Percentiles rank a stretch among this genome's conserved stretches.
Evolutionary conservation across 179 eudicot genomes (phyloP).

Genomic region (Corrigiola litoralis): DNA sequence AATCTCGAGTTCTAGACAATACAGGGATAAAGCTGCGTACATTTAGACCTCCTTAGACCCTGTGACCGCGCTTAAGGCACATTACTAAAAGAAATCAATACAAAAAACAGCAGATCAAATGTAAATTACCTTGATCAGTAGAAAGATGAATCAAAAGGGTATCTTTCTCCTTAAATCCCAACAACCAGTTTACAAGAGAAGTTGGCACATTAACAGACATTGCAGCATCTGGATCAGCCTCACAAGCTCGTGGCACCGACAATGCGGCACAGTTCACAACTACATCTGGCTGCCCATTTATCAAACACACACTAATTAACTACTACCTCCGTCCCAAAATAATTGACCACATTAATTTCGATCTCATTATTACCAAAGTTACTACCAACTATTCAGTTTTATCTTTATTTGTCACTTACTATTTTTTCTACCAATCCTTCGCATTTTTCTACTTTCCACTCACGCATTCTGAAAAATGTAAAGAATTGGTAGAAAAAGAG

Average conservation of each 20-base stretch:
- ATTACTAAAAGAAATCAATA: no score
- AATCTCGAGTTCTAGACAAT: neutral
- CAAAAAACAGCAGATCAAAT: neutral
- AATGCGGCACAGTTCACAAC: slow-evolving; percentile 95
- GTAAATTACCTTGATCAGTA: slow-evolving; percentile 78
- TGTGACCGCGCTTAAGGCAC: neutral
- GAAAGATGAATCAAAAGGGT: slow-evolving; percentile 83
- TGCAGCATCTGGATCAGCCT: slow-evolving; percentile 76
- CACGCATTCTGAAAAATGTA: no score
- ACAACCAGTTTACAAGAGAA: slow-evolving; percentile 76
- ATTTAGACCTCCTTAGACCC: neutral
- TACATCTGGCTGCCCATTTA: slow-evolving; percentile 70
- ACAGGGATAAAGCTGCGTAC: neutral
- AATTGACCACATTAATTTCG: no score
- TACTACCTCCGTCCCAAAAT: neutral
- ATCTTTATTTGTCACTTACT: no score
- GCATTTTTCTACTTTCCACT: no score
- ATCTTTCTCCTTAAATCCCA: slow-evolving; percentile 40
- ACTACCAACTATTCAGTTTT: no score
- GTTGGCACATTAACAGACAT: slow-evolving; percentile 81
- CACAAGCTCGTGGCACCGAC: slow-evolving; percentile 84
- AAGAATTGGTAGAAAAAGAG: no score
- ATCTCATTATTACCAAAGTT: no score
- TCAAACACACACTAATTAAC: neutral
- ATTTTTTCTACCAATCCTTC: no score